These are phyloP conservation scores for Neofusicoccum parvum DNA, from an alignment of 2,329 filamentous ascomycete species.

Conservation along the genomic window DNA sequence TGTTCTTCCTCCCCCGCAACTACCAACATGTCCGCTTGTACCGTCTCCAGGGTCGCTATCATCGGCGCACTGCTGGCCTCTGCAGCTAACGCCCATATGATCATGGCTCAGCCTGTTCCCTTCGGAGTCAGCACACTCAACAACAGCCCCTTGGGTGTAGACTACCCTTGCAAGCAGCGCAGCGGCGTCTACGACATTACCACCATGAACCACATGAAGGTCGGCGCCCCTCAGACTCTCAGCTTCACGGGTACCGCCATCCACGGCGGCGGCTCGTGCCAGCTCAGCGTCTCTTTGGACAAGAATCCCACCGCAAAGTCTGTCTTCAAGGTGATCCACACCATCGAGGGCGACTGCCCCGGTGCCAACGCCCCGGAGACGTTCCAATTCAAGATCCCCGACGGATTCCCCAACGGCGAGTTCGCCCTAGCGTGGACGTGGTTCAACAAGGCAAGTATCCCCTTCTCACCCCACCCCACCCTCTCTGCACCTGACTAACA, in stretches of 20 bases:
- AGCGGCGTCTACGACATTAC: constrained; percentile 49
- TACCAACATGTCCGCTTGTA: not conserved
- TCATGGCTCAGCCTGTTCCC: constrained; percentile 69
- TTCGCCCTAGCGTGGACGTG: constrained; percentile 85
- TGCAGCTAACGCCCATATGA: constrained; percentile 72
- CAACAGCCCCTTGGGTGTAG: constrained; percentile 70
- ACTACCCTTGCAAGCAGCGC: constrained; percentile 82
- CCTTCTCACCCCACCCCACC: not conserved
- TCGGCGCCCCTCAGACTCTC: constrained; percentile 65
- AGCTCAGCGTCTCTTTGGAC: constrained; percentile 80
- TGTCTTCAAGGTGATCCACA: constrained; percentile 86
- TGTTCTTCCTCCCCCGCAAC: not conserved
- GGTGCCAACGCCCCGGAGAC: constrained; percentile 56
- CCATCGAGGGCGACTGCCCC: constrained; percentile 83
- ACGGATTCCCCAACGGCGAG: constrained; percentile 71
- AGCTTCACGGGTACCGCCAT: constrained; percentile 71
- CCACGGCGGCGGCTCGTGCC: constrained; percentile 90
- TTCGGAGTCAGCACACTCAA: constrained; percentile 53
- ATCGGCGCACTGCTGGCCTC: constrained; percentile 54
- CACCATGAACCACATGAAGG: constrained; percentile 61
- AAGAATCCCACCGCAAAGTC: constrained; percentile 65
- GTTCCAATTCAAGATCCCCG: constrained; percentile 74
- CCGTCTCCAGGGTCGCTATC: constrained; percentile 21
- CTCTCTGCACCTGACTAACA: not conserved
- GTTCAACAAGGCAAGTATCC: constrained; percentile 70